Percentiles rank a stretch among this genome's conserved stretches.
Conservation (phyloP, 2,329 filamentous ascomycete genomes). For the Ceratocystis ficicola region DNA sequence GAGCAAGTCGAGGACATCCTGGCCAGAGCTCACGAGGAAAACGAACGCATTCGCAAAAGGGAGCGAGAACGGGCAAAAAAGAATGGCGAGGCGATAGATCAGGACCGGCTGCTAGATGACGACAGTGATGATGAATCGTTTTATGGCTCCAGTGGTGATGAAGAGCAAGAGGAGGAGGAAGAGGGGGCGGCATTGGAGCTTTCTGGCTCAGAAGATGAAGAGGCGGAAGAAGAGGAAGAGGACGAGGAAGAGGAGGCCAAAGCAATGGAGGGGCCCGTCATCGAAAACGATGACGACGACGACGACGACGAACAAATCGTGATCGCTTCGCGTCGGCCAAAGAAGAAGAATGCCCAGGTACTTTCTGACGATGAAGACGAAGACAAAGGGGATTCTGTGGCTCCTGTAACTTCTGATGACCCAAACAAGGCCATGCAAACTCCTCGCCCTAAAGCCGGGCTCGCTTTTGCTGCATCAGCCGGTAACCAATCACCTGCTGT, state of each 20-base stretch:
- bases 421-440: conserved; percentile 31
- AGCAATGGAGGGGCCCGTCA: conserved; percentile 29
- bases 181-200: conserved; percentile 33
- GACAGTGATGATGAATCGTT: conserved; percentile 45
- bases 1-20: conserved; percentile 79
- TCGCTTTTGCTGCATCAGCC: conserved; percentile 34
- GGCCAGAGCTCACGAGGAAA: conserved; percentile 70
- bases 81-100: conserved; percentile 35
- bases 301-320: conserved; percentile 34
- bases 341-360: conserved; percentile 41
- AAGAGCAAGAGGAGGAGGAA: conserved; percentile 28
- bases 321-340: conserved; percentile 38
- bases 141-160: conserved; percentile 34
- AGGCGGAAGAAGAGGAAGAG: conserved; percentile 29
- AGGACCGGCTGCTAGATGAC: conserved; percentile 44
- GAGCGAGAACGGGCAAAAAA: conserved; percentile 61
- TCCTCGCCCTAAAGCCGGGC: conserved; percentile 36
- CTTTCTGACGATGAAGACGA: conserved; percentile 58
- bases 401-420: not conserved
- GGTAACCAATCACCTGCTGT: conserved; percentile 32
- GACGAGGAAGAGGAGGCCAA: conserved; percentile 29
- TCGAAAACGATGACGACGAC: conserved; percentile 31
- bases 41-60: conserved; percentile 60
- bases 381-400: conserved; percentile 24
- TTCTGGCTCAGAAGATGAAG: conserved; percentile 36